A percentile compares a stretch with the other conserved stretches of the same genome.
phyloP scores from a whole-genome alignment of 192 early-diverging fungal species.

The Backusella sp. region DNA sequence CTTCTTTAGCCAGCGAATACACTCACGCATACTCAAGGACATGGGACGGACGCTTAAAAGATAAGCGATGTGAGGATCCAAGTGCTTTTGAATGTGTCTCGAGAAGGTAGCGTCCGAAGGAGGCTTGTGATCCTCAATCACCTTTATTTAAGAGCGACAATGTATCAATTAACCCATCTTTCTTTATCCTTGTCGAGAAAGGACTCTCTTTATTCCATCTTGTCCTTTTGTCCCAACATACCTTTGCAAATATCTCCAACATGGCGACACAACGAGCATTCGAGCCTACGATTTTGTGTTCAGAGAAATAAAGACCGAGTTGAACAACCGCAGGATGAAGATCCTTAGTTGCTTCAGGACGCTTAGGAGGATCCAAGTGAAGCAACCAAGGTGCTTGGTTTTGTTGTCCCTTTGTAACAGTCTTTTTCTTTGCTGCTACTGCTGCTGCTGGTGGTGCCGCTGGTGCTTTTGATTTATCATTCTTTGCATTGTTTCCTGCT shows the following conservation, averaged over 20 bases:
- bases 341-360: slow-evolving; percentile 54
- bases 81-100: slow-evolving; percentile 74
- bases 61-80: slow-evolving; percentile 91
- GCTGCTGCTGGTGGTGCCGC: slow-evolving; percentile 15
- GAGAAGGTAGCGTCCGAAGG: slow-evolving; percentile 77
- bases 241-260: slow-evolving; percentile 79
- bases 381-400: slow-evolving; percentile 70
- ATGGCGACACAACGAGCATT: slow-evolving; percentile 93
- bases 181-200: neutral
- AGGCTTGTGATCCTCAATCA: slow-evolving; percentile 91
- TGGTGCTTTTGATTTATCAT: neutral
- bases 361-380: slow-evolving; percentile 66
- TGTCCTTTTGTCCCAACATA: slow-evolving; percentile 21
- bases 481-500: slow-evolving; percentile 33
- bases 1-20: slow-evolving; percentile 86
- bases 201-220: neutral
- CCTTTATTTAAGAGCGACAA: slow-evolving; percentile 26
- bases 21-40: slow-evolving; percentile 92
- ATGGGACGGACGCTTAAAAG: slow-evolving; percentile 80
- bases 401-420: slow-evolving; percentile 34
- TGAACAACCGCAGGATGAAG: slow-evolving; percentile 86
- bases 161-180: neutral
- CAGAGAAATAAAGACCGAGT: slow-evolving; percentile 85
- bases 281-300: slow-evolving; percentile 85
- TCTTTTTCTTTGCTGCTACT: slow-evolving; percentile 17